These are phyloP conservation scores for Aspergillus sp. DNA, from an alignment of 2,329 filamentous ascomycete genomes.

Conservation along the genomic window DNA sequence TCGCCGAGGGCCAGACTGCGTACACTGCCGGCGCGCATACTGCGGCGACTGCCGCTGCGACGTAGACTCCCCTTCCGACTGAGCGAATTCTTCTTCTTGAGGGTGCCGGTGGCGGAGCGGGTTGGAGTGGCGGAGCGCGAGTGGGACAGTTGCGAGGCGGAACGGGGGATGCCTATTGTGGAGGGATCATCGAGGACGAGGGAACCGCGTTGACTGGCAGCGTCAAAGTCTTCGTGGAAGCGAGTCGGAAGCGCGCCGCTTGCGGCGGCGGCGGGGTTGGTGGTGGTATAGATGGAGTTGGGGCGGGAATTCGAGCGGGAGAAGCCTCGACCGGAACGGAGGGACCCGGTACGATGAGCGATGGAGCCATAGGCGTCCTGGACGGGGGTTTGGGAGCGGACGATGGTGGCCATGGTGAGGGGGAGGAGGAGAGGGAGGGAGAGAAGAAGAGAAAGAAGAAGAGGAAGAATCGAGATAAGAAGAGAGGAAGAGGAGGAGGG, in stretches of 20 bases:
- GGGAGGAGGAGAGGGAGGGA: conserved; percentile 1
- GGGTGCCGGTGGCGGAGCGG: conserved; percentile 66
- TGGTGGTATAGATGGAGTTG: conserved; percentile 35
- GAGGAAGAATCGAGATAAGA: not conserved
- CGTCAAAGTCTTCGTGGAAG: conserved; percentile 40
- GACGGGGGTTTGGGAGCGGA: conserved; percentile 38
- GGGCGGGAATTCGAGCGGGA: conserved; percentile 36
- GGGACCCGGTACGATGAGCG: conserved; percentile 27
- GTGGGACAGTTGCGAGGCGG: conserved; percentile 42
- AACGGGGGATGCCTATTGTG: conserved; percentile 32
- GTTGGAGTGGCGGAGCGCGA: conserved; percentile 40
- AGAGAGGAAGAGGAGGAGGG: not conserved
- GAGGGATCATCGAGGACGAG: conserved; percentile 28
- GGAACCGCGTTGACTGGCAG: conserved; percentile 34
- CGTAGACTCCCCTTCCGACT: conserved; percentile 71
- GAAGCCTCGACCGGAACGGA: conserved; percentile 31
- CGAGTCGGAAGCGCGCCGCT: conserved; percentile 32
- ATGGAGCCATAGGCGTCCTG: conserved; percentile 37
- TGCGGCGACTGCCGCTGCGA: conserved; percentile 76
- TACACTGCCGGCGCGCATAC: conserved; percentile 81
- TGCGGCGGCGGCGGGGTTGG: conserved; percentile 31
- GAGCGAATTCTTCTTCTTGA: conserved; percentile 85
- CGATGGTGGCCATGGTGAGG: conserved; percentile 33
- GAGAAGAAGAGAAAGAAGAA: conserved; percentile 2
- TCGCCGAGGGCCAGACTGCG: conserved; percentile 73